phyloP scores from a whole-genome alignment of 345 rosid species.

The Populus ilicifolia region DNA sequence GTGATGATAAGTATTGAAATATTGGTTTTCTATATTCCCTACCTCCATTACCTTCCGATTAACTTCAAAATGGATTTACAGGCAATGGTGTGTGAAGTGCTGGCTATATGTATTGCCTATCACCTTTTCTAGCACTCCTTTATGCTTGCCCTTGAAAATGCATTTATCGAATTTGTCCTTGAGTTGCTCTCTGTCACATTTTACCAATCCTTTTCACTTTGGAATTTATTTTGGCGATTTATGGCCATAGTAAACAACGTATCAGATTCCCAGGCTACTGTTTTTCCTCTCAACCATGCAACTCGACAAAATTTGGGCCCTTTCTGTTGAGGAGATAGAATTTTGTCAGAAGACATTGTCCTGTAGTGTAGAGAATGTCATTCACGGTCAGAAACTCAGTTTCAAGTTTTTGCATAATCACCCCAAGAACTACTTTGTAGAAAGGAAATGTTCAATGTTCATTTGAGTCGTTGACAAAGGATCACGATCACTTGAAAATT shows the following conservation, averaged over 20 bases:
- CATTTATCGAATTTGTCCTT: conserved; percentile 6
- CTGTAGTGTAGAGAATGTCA: background rate
- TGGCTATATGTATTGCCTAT: background rate
- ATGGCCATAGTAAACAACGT: conserved; percentile 5
- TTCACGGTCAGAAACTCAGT: background rate
- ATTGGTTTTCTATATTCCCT: background rate
- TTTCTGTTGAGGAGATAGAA: background rate
- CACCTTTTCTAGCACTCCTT: background rate
- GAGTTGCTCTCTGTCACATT: conserved; percentile 10
- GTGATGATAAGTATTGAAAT: background rate
- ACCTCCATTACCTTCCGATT: background rate
- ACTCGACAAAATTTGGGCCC: conserved; percentile 16
- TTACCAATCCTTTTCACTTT: background rate
- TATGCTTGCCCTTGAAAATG: background rate
- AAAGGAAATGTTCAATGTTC: background rate
- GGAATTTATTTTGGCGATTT: conserved; percentile 5
- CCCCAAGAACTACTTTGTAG: background rate
- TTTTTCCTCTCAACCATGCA: background rate
- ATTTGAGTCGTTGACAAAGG: background rate
- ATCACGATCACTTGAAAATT: background rate
- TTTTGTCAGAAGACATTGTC: background rate
- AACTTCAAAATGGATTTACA: background rate
- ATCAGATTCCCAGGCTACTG: conserved; percentile 16
- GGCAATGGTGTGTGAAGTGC: background rate
- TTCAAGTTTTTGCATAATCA: background rate